Evolutionary conservation across 2,329 filamentous ascomycete genomes (phyloP), one percentile per base, ranked within the genome.

Genomic region (Colletotrichum sp.): DNA sequence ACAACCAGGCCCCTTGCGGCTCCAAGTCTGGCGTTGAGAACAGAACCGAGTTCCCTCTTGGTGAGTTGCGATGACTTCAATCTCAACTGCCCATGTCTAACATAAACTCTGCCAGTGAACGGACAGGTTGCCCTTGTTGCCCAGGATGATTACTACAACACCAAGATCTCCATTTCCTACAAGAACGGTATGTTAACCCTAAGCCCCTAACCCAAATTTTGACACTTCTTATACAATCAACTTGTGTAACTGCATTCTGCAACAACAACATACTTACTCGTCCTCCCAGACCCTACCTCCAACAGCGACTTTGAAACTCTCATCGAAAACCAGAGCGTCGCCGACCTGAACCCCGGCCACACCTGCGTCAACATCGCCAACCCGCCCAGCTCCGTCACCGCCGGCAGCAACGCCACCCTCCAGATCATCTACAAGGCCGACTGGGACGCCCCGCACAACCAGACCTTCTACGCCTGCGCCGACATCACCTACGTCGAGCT

Each of bases 1-100:
- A 91, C 79, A 91, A 91, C 78, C 87, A 80, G 15, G 84, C 86
- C 3, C 90, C 90, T 0, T 91, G 90, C 78, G 90, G 90, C 69
- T 89, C 88, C 34, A 80, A 80, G 24, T 82, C 83, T 28, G 84
- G 85, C 3, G 83, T 86, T 13, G 81, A 79, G 3, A 88, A 88
- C 70, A 83, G 90, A 71, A 90, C 89, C 3, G 80, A 86, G 4
- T 91, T 91, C 74, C 90, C 90, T 38, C 79, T 91, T 6, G 81
- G 87, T 89, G 78, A 77, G 83, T 79, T 32, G 10, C 13, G 7
- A 43, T 32, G 21, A 21, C 15, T 21, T 34, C 21, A 32, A 38
- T n/a, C 58, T 21, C 10, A 32, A 21, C 43, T 4, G 66, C 2
- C 12, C 26, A 36, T 28, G 5, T 34, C 68, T 71, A 2, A 61